These are phyloP conservation scores for Phycomyces blakesleeanus DNA, from an alignment of 192 early-diverging fungal species.

Conservation along the genomic window DNA sequence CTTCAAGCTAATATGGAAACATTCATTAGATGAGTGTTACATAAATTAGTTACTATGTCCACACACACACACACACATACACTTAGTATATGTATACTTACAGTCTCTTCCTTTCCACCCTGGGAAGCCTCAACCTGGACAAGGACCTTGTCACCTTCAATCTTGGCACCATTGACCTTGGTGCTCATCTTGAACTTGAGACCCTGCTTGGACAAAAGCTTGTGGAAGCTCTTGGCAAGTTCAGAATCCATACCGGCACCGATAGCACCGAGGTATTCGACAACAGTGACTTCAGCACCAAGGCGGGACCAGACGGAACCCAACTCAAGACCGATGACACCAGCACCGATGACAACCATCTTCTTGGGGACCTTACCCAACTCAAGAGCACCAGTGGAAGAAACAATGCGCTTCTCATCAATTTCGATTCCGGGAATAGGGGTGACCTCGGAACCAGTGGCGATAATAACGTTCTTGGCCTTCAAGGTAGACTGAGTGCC, in stretches of 20 bases:
- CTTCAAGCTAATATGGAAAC: slow-evolving; percentile 56
- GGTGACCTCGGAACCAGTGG: slow-evolving; percentile 93
- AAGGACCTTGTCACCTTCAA: slow-evolving; percentile 79
- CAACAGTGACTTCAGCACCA: slow-evolving; percentile 91
- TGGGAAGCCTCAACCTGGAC: slow-evolving; percentile 90
- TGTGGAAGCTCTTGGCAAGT: slow-evolving; percentile 90
- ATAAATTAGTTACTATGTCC: background rate
- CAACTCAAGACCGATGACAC: slow-evolving; percentile 98
- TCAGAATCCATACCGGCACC: slow-evolving; percentile 98
- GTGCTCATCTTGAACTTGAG: slow-evolving; percentile 98
- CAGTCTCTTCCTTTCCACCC: slow-evolving; percentile 73
- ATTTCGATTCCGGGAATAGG: slow-evolving; percentile 90
- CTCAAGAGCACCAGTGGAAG: slow-evolving; percentile 96
- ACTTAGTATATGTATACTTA: slow-evolving; percentile 45
- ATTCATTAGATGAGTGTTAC: no score
- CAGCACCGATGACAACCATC: slow-evolving; percentile 98
- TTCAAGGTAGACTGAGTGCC: slow-evolving; percentile 70
- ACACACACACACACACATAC: no score
- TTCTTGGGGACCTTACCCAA: slow-evolving; percentile 93
- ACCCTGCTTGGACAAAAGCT: slow-evolving; percentile 89
- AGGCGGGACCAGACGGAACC: slow-evolving; percentile 97
- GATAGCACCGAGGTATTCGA: slow-evolving; percentile 89
- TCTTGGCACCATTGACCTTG: slow-evolving; percentile 88
- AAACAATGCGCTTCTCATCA: slow-evolving; percentile 94
- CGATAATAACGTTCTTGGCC: slow-evolving; percentile 97